Conservation (phyloP, 2,329 filamentous ascomycete species). For the Aureobasidium zeae region DNA sequence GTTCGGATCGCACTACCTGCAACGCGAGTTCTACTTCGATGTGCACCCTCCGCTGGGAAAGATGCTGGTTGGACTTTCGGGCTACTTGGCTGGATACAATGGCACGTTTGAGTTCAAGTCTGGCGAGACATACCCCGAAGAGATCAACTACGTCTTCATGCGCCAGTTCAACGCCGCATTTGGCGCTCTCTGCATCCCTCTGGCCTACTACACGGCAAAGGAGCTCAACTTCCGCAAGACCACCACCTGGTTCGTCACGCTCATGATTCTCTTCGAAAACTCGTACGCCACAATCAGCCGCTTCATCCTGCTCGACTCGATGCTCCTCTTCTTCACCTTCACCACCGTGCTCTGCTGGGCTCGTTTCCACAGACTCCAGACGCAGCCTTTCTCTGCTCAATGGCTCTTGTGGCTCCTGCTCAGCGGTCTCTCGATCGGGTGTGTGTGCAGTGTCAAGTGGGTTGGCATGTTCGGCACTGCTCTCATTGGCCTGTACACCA, state of each 20-base stretch:
- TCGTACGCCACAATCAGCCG: constrained; percentile 98
- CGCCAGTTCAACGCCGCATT: constrained; percentile 94
- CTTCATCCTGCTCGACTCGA: constrained; percentile 96
- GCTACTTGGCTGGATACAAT: constrained; percentile 95
- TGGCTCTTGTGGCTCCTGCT: constrained; percentile 94
- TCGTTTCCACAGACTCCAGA: constrained; percentile 83
- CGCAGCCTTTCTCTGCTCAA: constrained; percentile 76
- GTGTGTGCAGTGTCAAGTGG: constrained; percentile 97
- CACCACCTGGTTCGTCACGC: constrained; percentile 85
- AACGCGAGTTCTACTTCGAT: constrained; percentile 99
- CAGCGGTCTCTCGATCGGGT: constrained; percentile 91
- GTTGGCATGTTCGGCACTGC: constrained; percentile 94
- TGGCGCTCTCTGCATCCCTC: constrained; percentile 80
- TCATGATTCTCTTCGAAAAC: constrained; percentile 98
- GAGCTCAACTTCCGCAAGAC: constrained; percentile 79
- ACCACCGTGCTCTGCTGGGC: constrained; percentile 95
- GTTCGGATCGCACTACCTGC: constrained; percentile 97
- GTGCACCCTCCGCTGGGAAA: constrained; percentile 93
- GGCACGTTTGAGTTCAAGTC: constrained; percentile 99
- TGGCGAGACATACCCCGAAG: constrained; percentile 85
- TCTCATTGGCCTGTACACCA: constrained; percentile 87
- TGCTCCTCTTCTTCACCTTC: constrained; percentile 98
- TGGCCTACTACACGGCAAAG: constrained; percentile 91
- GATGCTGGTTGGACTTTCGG: constrained; percentile 94
- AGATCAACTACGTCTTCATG: constrained; percentile 98